These are phyloP conservation scores for Onygenales sp. DNA, from an alignment of 2,329 filamentous ascomycete genomes.

Conservation along the genomic window DNA sequence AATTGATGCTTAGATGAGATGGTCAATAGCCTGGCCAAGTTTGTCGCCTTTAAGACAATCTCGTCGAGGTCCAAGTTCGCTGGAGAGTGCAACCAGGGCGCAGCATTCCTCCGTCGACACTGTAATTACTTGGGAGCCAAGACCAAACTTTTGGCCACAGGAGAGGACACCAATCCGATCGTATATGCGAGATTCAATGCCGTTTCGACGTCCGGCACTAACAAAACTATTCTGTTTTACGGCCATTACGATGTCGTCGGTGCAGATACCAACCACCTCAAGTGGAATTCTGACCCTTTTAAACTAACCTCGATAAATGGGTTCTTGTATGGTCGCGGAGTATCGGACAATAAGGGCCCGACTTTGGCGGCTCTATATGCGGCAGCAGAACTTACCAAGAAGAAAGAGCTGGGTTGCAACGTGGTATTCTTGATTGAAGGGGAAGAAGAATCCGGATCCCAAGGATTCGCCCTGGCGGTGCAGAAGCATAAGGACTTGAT, in stretches of 20 bases:
- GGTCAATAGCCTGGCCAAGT: constrained; percentile 67
- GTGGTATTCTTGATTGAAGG: constrained; percentile 75
- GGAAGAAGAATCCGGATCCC: constrained; percentile 89
- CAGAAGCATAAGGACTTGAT: constrained; percentile 72
- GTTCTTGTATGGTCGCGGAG: constrained; percentile 90
- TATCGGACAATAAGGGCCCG: constrained; percentile 95
- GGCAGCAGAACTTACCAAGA: constrained; percentile 76
- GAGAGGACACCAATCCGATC: constrained; percentile 76
- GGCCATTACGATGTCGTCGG: constrained; percentile 97
- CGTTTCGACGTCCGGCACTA: constrained; percentile 52
- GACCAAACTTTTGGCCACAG: constrained; percentile 80
- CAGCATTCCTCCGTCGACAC: constrained; percentile 78
- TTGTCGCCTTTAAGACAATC: constrained; percentile 85
- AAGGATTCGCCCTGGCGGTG: constrained; percentile 80
- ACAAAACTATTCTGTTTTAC: constrained; percentile 90
- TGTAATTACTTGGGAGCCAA: constrained; percentile 88
- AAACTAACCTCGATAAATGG: constrained; percentile 81
- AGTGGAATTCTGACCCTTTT: constrained; percentile 85
- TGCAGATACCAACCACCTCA: constrained; percentile 70
- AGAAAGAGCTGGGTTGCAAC: constrained; percentile 76
- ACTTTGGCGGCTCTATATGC: constrained; percentile 91
- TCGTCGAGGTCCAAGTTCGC: constrained; percentile 78
- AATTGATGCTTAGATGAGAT: constrained; percentile 39
- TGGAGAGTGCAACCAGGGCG: constrained; percentile 85
- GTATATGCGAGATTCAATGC: constrained; percentile 84